Conservation (phyloP, 176 grass and related monocot species). For the Oryza coarctata region DNA sequence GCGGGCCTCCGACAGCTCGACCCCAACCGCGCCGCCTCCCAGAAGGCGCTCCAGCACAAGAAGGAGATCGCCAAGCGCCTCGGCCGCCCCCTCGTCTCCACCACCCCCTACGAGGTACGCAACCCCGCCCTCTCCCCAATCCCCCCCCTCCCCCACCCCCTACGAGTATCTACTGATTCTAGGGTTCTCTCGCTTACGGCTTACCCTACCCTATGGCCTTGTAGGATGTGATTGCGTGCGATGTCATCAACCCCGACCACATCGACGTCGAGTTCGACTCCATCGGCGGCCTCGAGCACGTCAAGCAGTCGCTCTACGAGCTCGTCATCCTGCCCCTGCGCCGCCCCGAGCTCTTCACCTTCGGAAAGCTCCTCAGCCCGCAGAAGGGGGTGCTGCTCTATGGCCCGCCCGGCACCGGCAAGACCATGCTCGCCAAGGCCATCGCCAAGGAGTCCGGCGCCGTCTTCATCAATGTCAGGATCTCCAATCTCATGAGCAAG, state of each 20-base stretch:
- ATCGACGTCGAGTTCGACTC: conserved; percentile 85
- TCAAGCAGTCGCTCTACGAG: conserved; percentile 84
- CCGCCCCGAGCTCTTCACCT: conserved; percentile 74
- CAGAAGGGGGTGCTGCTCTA: conserved; percentile 94
- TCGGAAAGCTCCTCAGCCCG: conserved; percentile 86
- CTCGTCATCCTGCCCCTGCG: conserved; percentile 92
- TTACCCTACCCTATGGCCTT: too few relatives aligned
- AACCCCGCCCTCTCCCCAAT: not conserved
- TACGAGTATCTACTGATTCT: too few relatives aligned
- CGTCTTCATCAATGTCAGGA: conserved; percentile 95
- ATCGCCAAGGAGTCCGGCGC: conserved; percentile 92
- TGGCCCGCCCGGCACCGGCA: conserved; percentile 84
- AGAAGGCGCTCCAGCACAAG: conserved; percentile 93
- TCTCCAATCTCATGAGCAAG: conserved; percentile 99
- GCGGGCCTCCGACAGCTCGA: conserved; percentile 88
- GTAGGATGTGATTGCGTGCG: conserved; percentile 90
- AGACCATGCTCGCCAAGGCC: conserved; percentile 98
- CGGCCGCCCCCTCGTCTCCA: conserved; percentile 81
- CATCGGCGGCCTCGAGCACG: conserved; percentile 77
- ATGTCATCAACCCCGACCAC: conserved; percentile 96
- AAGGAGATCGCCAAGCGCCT: conserved; percentile 99
- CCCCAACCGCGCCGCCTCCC: conserved; percentile 78
- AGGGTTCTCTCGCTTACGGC: not conserved
- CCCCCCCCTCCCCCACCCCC: not conserved
- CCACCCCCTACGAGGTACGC: conserved; percentile 96